Evolutionary conservation across 345 rosid genomes (phyloP).

Genomic region (Ailanthus altissimus): DNA sequence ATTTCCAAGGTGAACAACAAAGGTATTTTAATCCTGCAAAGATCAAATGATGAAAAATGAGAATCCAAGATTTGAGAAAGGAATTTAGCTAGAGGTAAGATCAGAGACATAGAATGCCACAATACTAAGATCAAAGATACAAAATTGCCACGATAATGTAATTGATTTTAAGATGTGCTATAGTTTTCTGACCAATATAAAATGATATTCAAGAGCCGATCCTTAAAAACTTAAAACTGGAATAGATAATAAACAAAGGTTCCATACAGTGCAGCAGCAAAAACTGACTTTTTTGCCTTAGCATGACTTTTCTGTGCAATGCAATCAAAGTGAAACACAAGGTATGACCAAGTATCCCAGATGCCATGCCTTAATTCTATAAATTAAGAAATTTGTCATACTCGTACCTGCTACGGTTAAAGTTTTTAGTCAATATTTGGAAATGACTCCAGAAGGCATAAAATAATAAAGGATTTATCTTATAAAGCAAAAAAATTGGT

Average conservation of each 20-base stretch:
- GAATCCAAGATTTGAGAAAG: background rate
- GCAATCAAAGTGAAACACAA: too few relatives aligned
- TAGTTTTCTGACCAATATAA: background rate
- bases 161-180: background rate
- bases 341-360: too few relatives aligned
- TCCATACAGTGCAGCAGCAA: too few relatives aligned
- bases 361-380: background rate
- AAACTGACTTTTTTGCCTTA: too few relatives aligned
- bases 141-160: too few relatives aligned
- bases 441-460: background rate
- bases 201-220: background rate
- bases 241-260: background rate
- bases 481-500: background rate
- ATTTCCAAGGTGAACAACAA: slow-evolving; percentile 92
- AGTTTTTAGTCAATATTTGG: background rate
- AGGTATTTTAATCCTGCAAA: slow-evolving; percentile 87
- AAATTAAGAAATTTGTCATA: background rate
- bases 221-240: too few relatives aligned
- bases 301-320: too few relatives aligned
- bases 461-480: background rate
- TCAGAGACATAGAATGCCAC: background rate
- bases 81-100: background rate
- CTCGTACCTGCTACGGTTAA: background rate
- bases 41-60: background rate
- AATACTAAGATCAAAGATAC: too few relatives aligned